These are phyloP conservation scores for Suillus brevipes DNA, from an alignment of 768 basidiomycete species.

Conservation along the genomic window DNA sequence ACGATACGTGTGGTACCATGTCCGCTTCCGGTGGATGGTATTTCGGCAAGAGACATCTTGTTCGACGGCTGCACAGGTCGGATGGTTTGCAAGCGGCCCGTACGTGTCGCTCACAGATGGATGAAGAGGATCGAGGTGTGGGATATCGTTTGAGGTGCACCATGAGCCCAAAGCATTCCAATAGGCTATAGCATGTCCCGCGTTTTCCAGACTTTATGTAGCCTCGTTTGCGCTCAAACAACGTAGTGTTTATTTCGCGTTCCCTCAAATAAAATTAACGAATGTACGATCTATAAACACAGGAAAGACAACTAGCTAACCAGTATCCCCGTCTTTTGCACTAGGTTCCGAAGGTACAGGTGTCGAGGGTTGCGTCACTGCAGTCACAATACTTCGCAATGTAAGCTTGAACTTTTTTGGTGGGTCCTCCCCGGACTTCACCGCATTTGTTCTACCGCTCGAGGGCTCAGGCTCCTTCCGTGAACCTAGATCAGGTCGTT, in stretches of 20 bases:
- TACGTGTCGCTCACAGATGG: constrained; percentile 6
- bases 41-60: constrained; percentile 4
- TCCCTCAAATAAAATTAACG: constrained; percentile 7
- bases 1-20: constrained; percentile 6
- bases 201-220: constrained; percentile 1
- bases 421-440: constrained; percentile 41
- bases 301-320: constrained; percentile 37
- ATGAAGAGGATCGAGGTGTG: constrained; percentile 8
- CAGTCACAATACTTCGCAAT: constrained; percentile 42
- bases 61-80: constrained; percentile 6
- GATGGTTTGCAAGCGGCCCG: constrained; percentile 5
- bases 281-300: constrained; percentile 7
- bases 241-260: constrained; percentile 3
- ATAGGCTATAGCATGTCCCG: background rate
- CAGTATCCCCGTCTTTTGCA: constrained; percentile 75
- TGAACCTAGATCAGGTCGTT: constrained; percentile 51
- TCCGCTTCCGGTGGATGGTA: constrained; percentile 7
- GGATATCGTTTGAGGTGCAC: constrained; percentile 6
- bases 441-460: constrained; percentile 21
- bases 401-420: constrained; percentile 77
- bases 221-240: constrained; percentile 2
- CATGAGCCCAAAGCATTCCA: background rate
- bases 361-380: constrained; percentile 36
- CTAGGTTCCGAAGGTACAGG: constrained; percentile 59
- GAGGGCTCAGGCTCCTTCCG: constrained; percentile 40